Evolutionary conservation across 345 rosid genomes (phyloP).

Genomic region (Eucalyptus curtisii): DNA sequence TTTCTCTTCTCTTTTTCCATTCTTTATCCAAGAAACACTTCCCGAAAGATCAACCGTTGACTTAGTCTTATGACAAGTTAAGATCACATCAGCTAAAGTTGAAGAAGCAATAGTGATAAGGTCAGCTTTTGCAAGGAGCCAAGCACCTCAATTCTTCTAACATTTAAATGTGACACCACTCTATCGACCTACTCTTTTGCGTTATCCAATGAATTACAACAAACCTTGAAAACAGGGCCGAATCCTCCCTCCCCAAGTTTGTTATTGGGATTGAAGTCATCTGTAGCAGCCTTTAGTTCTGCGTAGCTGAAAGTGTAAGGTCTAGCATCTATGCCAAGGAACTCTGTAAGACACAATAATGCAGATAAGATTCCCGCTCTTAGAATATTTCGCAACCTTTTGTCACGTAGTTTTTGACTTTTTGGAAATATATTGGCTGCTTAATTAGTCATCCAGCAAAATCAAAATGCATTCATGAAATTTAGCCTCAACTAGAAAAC

Average conservation of each 20-base stretch:
- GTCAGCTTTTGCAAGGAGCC: neutral
- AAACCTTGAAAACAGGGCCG: constrained; percentile 73
- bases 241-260: constrained; percentile 92
- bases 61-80: neutral
- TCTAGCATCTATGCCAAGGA: constrained; percentile 33
- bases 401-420: neutral
- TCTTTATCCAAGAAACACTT: neutral
- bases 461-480: neutral
- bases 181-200: neutral
- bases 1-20: neutral
- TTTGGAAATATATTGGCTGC: neutral
- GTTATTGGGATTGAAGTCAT: constrained; percentile 44
- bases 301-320: constrained; percentile 57
- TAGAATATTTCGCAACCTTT: neutral
- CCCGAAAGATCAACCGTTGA: neutral
- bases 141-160: neutral
- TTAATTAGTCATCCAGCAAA: neutral
- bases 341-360: constrained; percentile 21
- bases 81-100: neutral
- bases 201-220: neutral
- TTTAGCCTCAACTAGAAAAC: neutral
- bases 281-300: constrained; percentile 54
- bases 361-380: neutral
- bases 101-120: neutral
- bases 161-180: neutral